Conservation (phyloP, 345 rosid species). For the Euphorbia lathyris region DNA sequence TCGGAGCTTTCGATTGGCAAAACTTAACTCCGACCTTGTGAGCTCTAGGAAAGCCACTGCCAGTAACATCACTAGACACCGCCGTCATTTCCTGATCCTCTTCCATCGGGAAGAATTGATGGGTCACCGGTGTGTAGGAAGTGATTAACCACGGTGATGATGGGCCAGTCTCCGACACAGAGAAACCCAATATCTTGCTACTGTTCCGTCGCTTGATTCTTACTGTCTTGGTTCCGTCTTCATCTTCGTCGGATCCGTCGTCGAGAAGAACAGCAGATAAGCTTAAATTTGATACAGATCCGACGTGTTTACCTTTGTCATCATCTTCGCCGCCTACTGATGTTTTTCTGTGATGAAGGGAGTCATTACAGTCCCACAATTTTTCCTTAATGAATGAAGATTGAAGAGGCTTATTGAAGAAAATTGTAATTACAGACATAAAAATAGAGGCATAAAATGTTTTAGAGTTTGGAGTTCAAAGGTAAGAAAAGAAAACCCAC, state of each 20-base stretch:
- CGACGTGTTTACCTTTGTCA: slow-evolving; percentile 67
- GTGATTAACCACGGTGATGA: too few species aligned
- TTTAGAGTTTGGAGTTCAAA: slow-evolving; percentile 10
- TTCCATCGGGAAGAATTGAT: slow-evolving; percentile 71
- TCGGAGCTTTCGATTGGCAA: slow-evolving; percentile 50
- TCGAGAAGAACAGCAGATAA: slow-evolving; percentile 77
- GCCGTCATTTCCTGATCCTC: too few species aligned
- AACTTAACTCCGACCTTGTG: too few species aligned
- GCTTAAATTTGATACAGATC: slow-evolving; percentile 69
- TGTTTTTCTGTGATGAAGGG: slow-evolving; percentile 45
- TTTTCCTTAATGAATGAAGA: too few species aligned
- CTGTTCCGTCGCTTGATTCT: slow-evolving; percentile 38
- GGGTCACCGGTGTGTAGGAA: too few species aligned
- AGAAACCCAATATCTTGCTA: slow-evolving; percentile 55
- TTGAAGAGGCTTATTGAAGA: too few species aligned
- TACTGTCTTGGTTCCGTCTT: slow-evolving; percentile 26
- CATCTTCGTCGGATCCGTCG: slow-evolving; percentile 79
- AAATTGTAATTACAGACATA: too few species aligned
- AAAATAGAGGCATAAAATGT: not conserved
- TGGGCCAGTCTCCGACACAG: slow-evolving; percentile 35
- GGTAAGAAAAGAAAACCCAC: not conserved
- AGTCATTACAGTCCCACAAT: slow-evolving; percentile 84
- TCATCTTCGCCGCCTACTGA: slow-evolving; percentile 39
- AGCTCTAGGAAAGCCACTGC: too few species aligned
- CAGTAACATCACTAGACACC: too few species aligned